These are phyloP conservation scores for Petunia hybrid DNA, from an alignment of 305 asterid genomes.

Conservation along the genomic window DNA sequence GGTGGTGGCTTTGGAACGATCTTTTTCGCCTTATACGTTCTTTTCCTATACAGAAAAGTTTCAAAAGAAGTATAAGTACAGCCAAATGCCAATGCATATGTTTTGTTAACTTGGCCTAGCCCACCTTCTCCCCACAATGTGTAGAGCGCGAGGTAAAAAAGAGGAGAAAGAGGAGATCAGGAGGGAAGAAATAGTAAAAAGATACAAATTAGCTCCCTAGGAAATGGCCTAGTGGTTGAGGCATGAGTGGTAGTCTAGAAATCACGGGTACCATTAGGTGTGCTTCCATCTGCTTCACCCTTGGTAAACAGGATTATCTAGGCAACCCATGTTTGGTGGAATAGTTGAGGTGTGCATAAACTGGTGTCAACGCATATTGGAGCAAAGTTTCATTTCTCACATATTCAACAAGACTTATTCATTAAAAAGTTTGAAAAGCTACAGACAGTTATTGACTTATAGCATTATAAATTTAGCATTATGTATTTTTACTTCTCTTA, in stretches of 20 bases:
- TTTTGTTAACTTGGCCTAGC: not conserved
- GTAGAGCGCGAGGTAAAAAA: not conserved
- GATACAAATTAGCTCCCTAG: too few relatives aligned
- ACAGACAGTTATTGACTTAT: too few relatives aligned
- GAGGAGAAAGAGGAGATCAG: not conserved
- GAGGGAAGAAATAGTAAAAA: not conserved
- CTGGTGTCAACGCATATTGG: not conserved
- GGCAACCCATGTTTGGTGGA: too few relatives aligned
- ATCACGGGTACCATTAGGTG: too few relatives aligned
- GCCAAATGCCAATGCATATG: not conserved
- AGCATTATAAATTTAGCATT: not conserved
- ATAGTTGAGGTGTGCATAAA: too few relatives aligned
- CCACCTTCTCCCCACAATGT: not conserved
- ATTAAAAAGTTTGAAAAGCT: too few relatives aligned
- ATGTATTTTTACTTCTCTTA: not conserved
- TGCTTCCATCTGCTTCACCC: too few relatives aligned
- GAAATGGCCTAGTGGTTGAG: too few relatives aligned
- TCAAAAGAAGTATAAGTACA: constrained; percentile 27
- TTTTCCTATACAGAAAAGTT: constrained; percentile 48
- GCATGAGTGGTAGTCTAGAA: too few relatives aligned
- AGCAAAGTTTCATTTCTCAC: not conserved
- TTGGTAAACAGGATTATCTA: too few relatives aligned
- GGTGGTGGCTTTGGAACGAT: constrained; percentile 73
- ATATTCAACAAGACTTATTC: not conserved
- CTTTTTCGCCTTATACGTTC: constrained; percentile 69